A percentile compares a stretch with the other conserved stretches of the same genome.
Evolutionary conservation across 345 rosid genomes (phyloP).

Genomic region (Noccaea bulbosa): DNA sequence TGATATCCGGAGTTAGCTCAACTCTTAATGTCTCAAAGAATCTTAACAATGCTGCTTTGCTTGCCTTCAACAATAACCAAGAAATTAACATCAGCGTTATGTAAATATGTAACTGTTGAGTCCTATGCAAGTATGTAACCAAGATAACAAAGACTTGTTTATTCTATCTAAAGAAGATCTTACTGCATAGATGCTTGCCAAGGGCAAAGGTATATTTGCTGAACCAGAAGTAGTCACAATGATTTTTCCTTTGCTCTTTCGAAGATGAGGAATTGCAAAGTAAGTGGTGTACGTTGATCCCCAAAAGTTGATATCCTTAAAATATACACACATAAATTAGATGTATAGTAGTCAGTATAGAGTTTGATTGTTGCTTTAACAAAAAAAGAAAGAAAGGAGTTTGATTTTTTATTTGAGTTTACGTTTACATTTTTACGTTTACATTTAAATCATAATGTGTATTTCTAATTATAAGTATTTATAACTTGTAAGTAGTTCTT

Average conservation of each 20-base stretch:
- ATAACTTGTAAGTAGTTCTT: background rate
- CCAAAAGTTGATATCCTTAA: conserved; percentile 58
- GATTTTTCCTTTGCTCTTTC: conserved; percentile 54
- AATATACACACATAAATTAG: background rate
- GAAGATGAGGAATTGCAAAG: conserved; percentile 56
- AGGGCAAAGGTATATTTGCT: conserved; percentile 41
- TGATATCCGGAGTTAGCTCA: conserved; percentile 54
- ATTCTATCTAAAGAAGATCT: background rate
- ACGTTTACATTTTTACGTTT: too few species aligned
- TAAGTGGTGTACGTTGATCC: conserved; percentile 50
- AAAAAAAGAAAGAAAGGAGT: too few species aligned
- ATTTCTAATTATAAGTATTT: too few species aligned
- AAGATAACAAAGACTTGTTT: background rate
- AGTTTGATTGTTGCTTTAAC: too few species aligned
- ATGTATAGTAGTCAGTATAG: background rate
- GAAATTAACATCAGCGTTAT: background rate
- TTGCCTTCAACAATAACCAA: conserved; percentile 45
- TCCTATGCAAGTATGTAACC: too few species aligned
- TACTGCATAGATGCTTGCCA: conserved; percentile 47
- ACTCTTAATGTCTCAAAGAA: conserved; percentile 54
- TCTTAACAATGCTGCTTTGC: conserved; percentile 56
- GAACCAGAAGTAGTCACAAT: conserved; percentile 41
- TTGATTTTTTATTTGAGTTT: too few species aligned
- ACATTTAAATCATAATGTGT: too few species aligned
- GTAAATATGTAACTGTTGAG: background rate